Evolutionary conservation across 2,329 filamentous ascomycete species (phyloP).

Genomic region (Trichoderma harzianum): DNA sequence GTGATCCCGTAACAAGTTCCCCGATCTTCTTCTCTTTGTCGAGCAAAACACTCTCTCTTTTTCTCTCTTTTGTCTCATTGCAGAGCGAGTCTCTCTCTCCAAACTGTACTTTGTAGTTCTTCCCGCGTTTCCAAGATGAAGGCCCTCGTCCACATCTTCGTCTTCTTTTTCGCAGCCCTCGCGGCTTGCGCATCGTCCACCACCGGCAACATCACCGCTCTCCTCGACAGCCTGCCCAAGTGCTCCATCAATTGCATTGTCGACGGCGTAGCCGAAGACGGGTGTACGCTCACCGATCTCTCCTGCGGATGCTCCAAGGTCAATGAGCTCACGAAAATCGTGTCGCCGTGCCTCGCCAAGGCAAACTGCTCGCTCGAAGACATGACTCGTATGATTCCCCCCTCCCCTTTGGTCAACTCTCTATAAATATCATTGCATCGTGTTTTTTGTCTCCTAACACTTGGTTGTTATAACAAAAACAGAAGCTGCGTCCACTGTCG

Average conservation of each 20-base stretch:
- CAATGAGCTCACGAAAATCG: constrained; percentile 32
- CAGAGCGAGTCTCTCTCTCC: neutral
- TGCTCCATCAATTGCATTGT: constrained; percentile 40
- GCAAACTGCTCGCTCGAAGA: constrained; percentile 35
- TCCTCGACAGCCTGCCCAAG: constrained; percentile 31
- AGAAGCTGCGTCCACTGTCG: neutral
- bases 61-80: neutral
- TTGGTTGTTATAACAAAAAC: neutral
- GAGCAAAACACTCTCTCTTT: neutral
- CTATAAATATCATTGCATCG: neutral
- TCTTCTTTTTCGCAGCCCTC: constrained; percentile 19
- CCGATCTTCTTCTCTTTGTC: neutral
- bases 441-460: neutral
- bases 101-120: neutral
- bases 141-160: constrained; percentile 2
- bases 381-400: constrained; percentile 6
- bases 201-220: constrained; percentile 20
- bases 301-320: constrained; percentile 39
- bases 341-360: constrained; percentile 36
- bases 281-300: constrained; percentile 35
- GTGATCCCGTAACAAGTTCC: neutral
- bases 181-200: constrained; percentile 4
- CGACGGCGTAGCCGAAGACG: constrained; percentile 29
- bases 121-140: neutral
- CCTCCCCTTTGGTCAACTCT: neutral